Percentiles rank a stretch among this genome's conserved stretches.
Evolutionary conservation across 768 basidiomycete species (phyloP).

Genomic region (Cystofilobasidium ferigula): DNA sequence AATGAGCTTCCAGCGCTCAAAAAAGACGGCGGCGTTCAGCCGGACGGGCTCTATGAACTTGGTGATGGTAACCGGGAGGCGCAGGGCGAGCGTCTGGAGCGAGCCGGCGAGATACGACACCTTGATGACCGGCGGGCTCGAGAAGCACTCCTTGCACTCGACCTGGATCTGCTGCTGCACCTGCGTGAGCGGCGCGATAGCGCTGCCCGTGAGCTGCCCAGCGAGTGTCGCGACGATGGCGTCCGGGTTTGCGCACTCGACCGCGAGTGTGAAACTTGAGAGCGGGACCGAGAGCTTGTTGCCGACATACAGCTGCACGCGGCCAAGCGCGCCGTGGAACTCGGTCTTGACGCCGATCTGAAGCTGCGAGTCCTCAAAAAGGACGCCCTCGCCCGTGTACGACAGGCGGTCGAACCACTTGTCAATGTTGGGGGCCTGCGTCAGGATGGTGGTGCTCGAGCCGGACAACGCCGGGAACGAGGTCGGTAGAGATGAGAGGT

Average conservation of each 20-base stretch:
- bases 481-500: not conserved
- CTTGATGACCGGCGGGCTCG: slow-evolving; percentile 56
- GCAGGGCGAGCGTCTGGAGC: slow-evolving; percentile 70
- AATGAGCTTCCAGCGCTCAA: slow-evolving; percentile 95
- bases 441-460: slow-evolving; percentile 46
- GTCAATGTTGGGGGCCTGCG: slow-evolving; percentile 55
- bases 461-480: not conserved
- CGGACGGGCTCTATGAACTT: slow-evolving; percentile 93
- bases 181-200: slow-evolving; percentile 70
- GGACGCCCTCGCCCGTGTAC: slow-evolving; percentile 68
- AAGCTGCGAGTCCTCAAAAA: slow-evolving; percentile 90
- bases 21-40: slow-evolving; percentile 73
- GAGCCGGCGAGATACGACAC: slow-evolving; percentile 88
- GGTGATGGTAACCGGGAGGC: slow-evolving; percentile 72
- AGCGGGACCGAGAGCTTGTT: slow-evolving; percentile 87
- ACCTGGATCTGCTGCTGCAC: slow-evolving; percentile 86
- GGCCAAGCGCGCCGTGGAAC: slow-evolving; percentile 87
- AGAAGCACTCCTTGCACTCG: slow-evolving; percentile 84
- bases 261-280: slow-evolving; percentile 74
- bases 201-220: slow-evolving; percentile 28
- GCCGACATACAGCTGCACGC: slow-evolving; percentile 86
- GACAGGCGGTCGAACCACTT: slow-evolving; percentile 80
- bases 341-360: slow-evolving; percentile 94
- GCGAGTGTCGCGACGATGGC: slow-evolving; percentile 56
- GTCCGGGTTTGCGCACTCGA: slow-evolving; percentile 58